These are phyloP conservation scores for Phytophthora tentaculata DNA, from an alignment of 352 stramenopile genomes.

Conservation along the genomic window DNA sequence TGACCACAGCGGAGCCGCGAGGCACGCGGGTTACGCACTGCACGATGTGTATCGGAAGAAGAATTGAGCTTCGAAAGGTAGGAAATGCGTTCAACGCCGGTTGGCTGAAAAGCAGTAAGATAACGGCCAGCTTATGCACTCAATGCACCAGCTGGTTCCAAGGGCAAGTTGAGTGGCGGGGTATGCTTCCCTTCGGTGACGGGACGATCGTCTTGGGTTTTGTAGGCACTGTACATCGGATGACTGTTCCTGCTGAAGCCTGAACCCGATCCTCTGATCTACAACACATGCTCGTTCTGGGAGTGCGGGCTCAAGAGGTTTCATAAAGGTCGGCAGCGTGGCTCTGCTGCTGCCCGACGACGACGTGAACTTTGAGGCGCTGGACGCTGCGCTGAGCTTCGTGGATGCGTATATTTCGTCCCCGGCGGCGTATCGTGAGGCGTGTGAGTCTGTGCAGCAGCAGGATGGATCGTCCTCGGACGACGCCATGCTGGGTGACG, in stretches of 20 bases:
- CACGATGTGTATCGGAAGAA: conserved; percentile 23
- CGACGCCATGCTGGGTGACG: conserved; percentile 14
- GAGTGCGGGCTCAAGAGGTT: too few relatives aligned
- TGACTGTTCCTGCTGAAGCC: background rate
- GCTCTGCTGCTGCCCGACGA: conserved; percentile 31
- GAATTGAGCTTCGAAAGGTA: conserved; percentile 12
- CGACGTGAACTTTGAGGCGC: conserved; percentile 21
- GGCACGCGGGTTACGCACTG: conserved; percentile 7
- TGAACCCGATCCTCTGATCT: conserved; percentile 5
- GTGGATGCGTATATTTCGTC: conserved; percentile 25
- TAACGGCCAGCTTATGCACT: conserved; percentile 1
- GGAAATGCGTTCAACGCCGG: conserved; percentile 24
- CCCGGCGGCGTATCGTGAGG: background rate
- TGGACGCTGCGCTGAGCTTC: conserved; percentile 37
- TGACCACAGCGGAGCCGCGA: conserved; percentile 28
- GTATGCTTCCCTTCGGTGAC: background rate
- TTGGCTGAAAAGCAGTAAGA: conserved; percentile 29
- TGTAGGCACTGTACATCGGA: conserved; percentile 4
- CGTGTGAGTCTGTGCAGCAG: conserved; percentile 3
- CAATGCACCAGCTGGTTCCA: conserved; percentile 10
- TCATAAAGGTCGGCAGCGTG: conserved; percentile 8
- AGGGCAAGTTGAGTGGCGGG: conserved; percentile 8
- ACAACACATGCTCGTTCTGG: too few relatives aligned
- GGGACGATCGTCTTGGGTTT: conserved; percentile 2
- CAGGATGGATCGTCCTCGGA: conserved; percentile 15